Conservation (phyloP, 805 yeast genomes). For the Candida quercuum region DNA sequence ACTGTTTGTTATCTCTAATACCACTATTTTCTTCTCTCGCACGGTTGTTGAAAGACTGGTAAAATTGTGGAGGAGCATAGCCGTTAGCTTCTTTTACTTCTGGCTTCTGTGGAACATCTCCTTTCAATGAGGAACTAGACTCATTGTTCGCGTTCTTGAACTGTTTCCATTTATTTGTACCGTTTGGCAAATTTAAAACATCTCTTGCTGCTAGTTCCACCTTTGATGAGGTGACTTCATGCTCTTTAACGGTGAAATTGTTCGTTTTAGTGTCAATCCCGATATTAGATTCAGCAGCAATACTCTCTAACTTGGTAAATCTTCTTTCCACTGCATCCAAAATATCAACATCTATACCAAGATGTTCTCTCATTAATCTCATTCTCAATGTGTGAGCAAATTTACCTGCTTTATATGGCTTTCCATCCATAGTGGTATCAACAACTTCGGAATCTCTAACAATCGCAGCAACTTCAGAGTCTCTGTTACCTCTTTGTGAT, state of each 20-base stretch:
- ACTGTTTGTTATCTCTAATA: conserved; percentile 73
- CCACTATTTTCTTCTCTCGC: conserved; percentile 88
- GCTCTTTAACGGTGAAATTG: conserved; percentile 30
- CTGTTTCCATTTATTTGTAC: conserved; percentile 42
- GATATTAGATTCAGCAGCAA: conserved; percentile 25
- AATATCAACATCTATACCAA: conserved; percentile 89
- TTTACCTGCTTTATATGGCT: conserved; percentile 73
- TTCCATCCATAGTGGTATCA: conserved; percentile 68
- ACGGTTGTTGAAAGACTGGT: conserved; percentile 73
- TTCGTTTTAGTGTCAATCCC: conserved; percentile 37
- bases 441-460: conserved; percentile 78
- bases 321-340: conserved; percentile 77
- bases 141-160: conserved; percentile 6
- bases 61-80: conserved; percentile 18
- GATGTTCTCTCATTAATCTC: conserved; percentile 93
- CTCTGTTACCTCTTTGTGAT: conserved; percentile 91
- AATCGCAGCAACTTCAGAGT: conserved; percentile 89
- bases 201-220: conserved; percentile 72
- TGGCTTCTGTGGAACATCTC: conserved; percentile 13
- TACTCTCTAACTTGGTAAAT: conserved; percentile 38
- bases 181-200: conserved; percentile 45
- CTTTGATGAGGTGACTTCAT: conserved; percentile 51
- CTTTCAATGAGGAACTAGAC: conserved; percentile 2
- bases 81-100: neutral
- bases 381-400: conserved; percentile 88